phyloP scores from a whole-genome alignment of 2,329 filamentous ascomycete species.

The Dactylellina cionopaga region DNA sequence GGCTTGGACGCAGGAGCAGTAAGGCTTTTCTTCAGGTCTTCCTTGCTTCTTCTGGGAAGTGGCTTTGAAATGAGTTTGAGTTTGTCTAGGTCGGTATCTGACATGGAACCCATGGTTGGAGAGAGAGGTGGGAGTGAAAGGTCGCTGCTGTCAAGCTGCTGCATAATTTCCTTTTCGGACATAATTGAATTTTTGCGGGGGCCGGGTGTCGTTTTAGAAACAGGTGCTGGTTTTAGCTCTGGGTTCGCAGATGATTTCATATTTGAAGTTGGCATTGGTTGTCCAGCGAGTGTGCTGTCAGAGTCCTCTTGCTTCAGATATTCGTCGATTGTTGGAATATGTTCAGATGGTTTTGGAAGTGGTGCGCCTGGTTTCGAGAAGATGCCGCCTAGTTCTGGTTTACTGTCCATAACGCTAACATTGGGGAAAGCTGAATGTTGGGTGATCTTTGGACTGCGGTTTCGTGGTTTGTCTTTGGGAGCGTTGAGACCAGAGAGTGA shows the following conservation, averaged over 20 bases:
- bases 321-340: slow-evolving; percentile 35
- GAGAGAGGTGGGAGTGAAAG: slow-evolving; percentile 41
- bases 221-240: neutral
- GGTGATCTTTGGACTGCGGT: slow-evolving; percentile 35
- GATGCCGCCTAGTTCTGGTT: slow-evolving; percentile 33
- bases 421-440: slow-evolving; percentile 43
- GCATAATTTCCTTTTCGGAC: slow-evolving; percentile 45
- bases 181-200: slow-evolving; percentile 45
- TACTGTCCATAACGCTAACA: slow-evolving; percentile 29
- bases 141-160: slow-evolving; percentile 34
- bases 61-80: slow-evolving; percentile 17
- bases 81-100: slow-evolving; percentile 46
- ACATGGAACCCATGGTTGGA: slow-evolving; percentile 38
- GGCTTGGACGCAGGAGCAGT: slow-evolving; percentile 11
- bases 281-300: slow-evolving; percentile 8
- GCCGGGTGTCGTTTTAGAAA: slow-evolving; percentile 22
- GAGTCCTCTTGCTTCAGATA: slow-evolving; percentile 31
- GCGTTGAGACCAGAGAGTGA: slow-evolving; percentile 25
- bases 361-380: slow-evolving; percentile 22
- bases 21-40: slow-evolving; percentile 27
- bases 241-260: neutral
- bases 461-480: slow-evolving; percentile 35
- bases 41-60: slow-evolving; percentile 25
- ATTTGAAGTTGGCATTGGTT: neutral
- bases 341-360: slow-evolving; percentile 1